phyloP scores from a whole-genome alignment of 129 eudicot species.

The Rutidosis leptorrhynchoides region DNA sequence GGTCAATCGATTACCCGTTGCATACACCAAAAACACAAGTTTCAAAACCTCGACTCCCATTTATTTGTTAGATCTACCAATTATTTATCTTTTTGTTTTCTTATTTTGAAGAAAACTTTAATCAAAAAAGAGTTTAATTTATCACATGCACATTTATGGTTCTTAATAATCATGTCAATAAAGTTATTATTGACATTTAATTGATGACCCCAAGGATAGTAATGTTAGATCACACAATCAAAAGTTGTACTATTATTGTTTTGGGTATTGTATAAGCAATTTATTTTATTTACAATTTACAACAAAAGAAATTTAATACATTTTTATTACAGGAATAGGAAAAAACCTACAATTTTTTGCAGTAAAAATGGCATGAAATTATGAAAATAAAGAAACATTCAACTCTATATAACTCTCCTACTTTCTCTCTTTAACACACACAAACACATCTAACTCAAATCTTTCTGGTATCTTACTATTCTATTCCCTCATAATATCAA shows the following conservation, averaged over 20 bases:
- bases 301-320: not conserved
- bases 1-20: too few relatives aligned
- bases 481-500: constrained; percentile 14
- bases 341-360: constrained; percentile 19
- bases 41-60: too few relatives aligned
- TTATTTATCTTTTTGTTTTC: too few relatives aligned
- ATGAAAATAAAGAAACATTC: constrained; percentile 27
- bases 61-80: too few relatives aligned
- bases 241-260: not conserved
- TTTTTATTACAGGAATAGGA: not conserved
- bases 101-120: too few relatives aligned
- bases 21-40: too few relatives aligned
- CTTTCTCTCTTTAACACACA: constrained; percentile 35
- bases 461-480: constrained; percentile 26
- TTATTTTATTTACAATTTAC: too few relatives aligned
- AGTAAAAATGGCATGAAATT: constrained; percentile 24
- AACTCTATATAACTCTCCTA: constrained; percentile 31
- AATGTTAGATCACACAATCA: not conserved
- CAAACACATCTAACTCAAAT: constrained; percentile 12
- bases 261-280: not conserved
- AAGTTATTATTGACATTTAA: not conserved
- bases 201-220: not conserved
- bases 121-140: too few relatives aligned
- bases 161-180: not conserved
- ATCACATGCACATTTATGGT: not conserved